These are phyloP conservation scores for Yarrowia porcina DNA, from an alignment of 805 yeast species.

Conservation along the genomic window DNA sequence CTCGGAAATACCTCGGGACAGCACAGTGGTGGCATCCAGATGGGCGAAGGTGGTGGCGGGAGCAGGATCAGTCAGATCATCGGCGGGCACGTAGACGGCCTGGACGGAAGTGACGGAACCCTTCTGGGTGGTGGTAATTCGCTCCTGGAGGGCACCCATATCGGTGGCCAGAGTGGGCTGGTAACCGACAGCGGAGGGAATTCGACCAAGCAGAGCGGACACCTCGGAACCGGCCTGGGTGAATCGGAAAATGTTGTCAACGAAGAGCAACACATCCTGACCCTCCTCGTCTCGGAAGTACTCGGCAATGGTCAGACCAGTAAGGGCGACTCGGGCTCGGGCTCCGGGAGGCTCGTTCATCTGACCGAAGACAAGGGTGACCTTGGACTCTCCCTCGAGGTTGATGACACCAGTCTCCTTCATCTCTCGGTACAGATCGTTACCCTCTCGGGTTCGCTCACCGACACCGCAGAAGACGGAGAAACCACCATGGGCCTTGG, in stretches of 20 bases:
- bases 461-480: slow-evolving; percentile 99
- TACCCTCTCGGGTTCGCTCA: slow-evolving; percentile 99
- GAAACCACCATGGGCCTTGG: slow-evolving; percentile 99
- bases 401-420: slow-evolving; percentile 99
- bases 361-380: slow-evolving; percentile 98
- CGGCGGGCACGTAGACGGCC: slow-evolving; percentile 99
- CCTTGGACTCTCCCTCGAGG: slow-evolving; percentile 99
- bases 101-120: slow-evolving; percentile 99
- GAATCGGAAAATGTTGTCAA: slow-evolving; percentile 99
- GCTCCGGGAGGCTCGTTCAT: slow-evolving; percentile 99
- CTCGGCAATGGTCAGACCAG: slow-evolving; percentile 99
- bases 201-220: slow-evolving; percentile 99
- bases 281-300: slow-evolving; percentile 99
- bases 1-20: slow-evolving; percentile 99
- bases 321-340: slow-evolving; percentile 99
- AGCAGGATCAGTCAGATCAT: slow-evolving; percentile 99
- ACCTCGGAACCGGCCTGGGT: slow-evolving; percentile 99
- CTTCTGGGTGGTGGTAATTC: slow-evolving; percentile 99
- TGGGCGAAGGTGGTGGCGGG: slow-evolving; percentile 99
- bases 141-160: slow-evolving; percentile 99
- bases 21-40: slow-evolving; percentile 99
- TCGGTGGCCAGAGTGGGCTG: slow-evolving; percentile 99
- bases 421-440: slow-evolving; percentile 99
- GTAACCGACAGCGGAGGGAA: slow-evolving; percentile 99
- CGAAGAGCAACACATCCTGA: slow-evolving; percentile 98